Percentiles rank a stretch among this genome's conserved stretches.
Conservation (phyloP, 2,329 filamentous ascomycete genomes). For the Epichloe baconii region DNA sequence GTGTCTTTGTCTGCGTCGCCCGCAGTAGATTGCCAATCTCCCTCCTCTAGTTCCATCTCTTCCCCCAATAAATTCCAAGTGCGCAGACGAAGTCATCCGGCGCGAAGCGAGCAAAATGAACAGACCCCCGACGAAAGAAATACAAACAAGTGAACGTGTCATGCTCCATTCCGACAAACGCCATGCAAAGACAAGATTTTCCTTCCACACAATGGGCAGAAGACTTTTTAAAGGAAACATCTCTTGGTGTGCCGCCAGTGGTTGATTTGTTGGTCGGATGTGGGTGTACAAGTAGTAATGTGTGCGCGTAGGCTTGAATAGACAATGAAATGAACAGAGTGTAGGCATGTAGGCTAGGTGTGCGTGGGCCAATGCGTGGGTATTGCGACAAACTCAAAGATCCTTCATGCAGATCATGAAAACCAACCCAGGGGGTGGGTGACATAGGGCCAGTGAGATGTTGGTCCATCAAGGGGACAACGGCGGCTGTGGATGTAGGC, state of each 20-base stretch:
- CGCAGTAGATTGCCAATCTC: neutral
- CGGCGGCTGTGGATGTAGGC: neutral
- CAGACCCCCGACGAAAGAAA: constrained; percentile 7
- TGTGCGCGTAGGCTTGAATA: constrained; percentile 6
- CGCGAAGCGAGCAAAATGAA: constrained; percentile 9
- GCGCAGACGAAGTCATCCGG: neutral
- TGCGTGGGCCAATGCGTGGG: neutral
- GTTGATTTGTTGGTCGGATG: constrained; percentile 3
- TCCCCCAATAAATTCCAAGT: constrained; percentile 10
- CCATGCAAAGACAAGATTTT: constrained; percentile 19
- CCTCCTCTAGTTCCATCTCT: neutral
- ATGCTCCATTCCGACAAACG: constrained; percentile 17
- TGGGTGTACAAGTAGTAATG: constrained; percentile 5
- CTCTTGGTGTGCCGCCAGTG: constrained; percentile 5
- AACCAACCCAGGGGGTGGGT: constrained; percentile 3
- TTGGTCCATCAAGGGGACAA: neutral
- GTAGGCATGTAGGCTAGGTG: constrained; percentile 8
- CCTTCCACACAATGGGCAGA: constrained; percentile 6
- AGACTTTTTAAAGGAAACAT: constrained; percentile 10
- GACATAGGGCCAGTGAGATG: neutral
- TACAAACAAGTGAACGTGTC: constrained; percentile 11
- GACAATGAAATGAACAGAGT: constrained; percentile 4
- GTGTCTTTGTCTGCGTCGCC: neutral
- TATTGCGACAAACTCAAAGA: constrained; percentile 25
- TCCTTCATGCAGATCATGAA: constrained; percentile 38